Evolutionary conservation across 2,329 filamentous ascomycete species (phyloP), one percentile per base, ranked within the genome.

Genomic region (Verticillium tricorpus): DNA sequence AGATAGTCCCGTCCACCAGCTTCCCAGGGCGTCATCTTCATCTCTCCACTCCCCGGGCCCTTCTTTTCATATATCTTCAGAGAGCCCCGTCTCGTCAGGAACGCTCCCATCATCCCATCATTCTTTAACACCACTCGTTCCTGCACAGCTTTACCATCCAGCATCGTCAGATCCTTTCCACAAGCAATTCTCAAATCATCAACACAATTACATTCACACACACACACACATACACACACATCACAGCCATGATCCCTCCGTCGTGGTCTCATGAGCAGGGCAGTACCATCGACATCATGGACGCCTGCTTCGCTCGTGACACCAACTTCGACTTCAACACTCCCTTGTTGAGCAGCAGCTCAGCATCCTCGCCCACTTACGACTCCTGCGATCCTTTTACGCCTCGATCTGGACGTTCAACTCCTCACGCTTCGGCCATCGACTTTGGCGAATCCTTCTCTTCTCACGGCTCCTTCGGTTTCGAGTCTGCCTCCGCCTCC

Each of bases 331-430:
- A 32, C 62, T 64, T 62, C 55, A 63, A 64, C 57, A 63, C 62
- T 28, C 60, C 62, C 40, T 61, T 63, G 31, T 57, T 61, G 39
- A 61, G 61, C 61, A 64, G 63, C 25, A 62, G 62, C 57, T 67
- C 61, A 57, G 71, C 73, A 34, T 77, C 75, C 2, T 69, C 69
- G 32, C 77, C 76, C 35, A 67, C 69, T 59, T 80, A 78, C 72
- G 78, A 78, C 50, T 72, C 77, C 57, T 79, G 76, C 70, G 78
- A 77, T 19, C 73, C 77, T 31, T 80, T 76, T 63, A 81, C 78
- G 50, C 78, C 79, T 55, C 75, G 72, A 34, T 80, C 79, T 61
- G 72, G 77, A 69, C 75, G 78, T 61, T 80, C 78, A 55, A 77
- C 77, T 19, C 77, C 78, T 9, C 71, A 77, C 65, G 72, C 74